Percentiles rank a stretch among this genome's conserved stretches.
Evolutionary conservation across 2,329 filamentous ascomycete species (phyloP).

Genomic region (Trichoderma guizhouense): DNA sequence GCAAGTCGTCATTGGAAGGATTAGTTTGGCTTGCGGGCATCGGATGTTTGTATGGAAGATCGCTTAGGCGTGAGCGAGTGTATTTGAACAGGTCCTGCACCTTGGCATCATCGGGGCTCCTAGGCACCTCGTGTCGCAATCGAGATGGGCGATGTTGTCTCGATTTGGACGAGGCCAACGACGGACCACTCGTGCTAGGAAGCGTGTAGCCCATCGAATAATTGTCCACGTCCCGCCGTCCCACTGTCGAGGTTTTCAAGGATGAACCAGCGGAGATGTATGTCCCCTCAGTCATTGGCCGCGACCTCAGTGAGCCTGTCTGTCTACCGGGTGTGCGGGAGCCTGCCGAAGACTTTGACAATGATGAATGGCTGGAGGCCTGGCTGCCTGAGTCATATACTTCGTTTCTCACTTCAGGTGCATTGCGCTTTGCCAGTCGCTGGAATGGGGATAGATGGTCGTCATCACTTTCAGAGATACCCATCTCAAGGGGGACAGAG

Average conservation of each 20-base stretch:
- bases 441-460: slow-evolving; percentile 73
- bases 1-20: slow-evolving; percentile 74
- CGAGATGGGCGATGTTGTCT: slow-evolving; percentile 59
- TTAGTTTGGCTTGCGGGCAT: slow-evolving; percentile 54
- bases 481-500: slow-evolving; percentile 54
- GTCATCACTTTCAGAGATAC: slow-evolving; percentile 71
- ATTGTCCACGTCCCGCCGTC: slow-evolving; percentile 44
- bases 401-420: slow-evolving; percentile 57
- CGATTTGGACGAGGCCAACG: slow-evolving; percentile 47
- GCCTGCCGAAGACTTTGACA: slow-evolving; percentile 52
- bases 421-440: slow-evolving; percentile 69
- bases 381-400: slow-evolving; percentile 65
- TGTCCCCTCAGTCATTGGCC: slow-evolving; percentile 59
- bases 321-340: slow-evolving; percentile 52
- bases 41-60: slow-evolving; percentile 76
- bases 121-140: slow-evolving; percentile 74
- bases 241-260: slow-evolving; percentile 34
- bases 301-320: slow-evolving; percentile 50
- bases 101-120: slow-evolving; percentile 70
- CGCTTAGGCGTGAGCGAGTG: slow-evolving; percentile 73
- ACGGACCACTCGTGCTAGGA: slow-evolving; percentile 37
- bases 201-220: slow-evolving; percentile 49
- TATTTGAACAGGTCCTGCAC: slow-evolving; percentile 82
- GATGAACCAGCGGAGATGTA: slow-evolving; percentile 64
- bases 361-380: slow-evolving; percentile 59